phyloP scores from a whole-genome alignment of 129 eudicot genomes.

The Solidago caesia region DNA sequence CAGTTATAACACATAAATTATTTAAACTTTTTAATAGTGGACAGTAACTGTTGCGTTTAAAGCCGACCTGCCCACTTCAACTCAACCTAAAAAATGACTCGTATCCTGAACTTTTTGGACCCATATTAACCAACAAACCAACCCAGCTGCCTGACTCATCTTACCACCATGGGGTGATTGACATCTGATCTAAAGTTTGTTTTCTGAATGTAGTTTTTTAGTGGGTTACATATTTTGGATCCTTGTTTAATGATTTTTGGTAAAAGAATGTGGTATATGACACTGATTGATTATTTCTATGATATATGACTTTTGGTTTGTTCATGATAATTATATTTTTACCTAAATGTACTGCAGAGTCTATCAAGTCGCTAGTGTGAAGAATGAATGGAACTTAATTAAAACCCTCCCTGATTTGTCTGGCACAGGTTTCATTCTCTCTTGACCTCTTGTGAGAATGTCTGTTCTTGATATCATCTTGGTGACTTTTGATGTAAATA shows the following conservation, averaged over 20 bases:
- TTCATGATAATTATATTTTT: neutral
- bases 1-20: neutral
- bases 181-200: no score
- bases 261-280: no score
- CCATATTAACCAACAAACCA: neutral
- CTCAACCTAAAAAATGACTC: neutral
- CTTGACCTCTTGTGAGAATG: neutral
- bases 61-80: neutral
- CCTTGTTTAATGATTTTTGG: no score
- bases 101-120: neutral
- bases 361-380: conserved; percentile 91
- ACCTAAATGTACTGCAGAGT: conserved; percentile 49
- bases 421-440: conserved; percentile 72
- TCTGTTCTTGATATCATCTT: neutral
- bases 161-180: no score
- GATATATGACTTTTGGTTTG: neutral
- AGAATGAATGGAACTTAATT: conserved; percentile 88
- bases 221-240: no score
- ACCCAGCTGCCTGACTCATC: no score
- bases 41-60: no score
- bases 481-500: conserved; percentile 5
- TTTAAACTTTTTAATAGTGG: no score
- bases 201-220: no score
- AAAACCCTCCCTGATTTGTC: conserved; percentile 93
- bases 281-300: no score